These are phyloP conservation scores for Ephemerocybe angulata DNA, from an alignment of 768 basidiomycete genomes.

Conservation along the genomic window DNA sequence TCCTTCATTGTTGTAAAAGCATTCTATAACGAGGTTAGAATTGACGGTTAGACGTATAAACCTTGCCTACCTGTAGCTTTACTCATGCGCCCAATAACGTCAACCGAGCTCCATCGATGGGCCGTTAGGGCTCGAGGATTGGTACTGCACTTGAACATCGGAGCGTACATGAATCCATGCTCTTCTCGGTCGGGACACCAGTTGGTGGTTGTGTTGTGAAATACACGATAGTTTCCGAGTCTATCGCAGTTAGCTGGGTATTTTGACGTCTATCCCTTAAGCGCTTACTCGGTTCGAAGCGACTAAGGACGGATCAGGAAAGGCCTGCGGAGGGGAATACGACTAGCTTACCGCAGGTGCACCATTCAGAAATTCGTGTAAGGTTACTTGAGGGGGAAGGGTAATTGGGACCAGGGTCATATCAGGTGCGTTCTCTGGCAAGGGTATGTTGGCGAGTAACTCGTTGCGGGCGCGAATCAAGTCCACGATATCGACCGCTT, in stretches of 20 bases:
- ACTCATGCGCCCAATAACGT: slow-evolving; percentile 55
- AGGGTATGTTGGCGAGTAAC: slow-evolving; percentile 54
- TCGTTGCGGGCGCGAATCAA: slow-evolving; percentile 52
- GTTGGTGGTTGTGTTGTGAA: slow-evolving; percentile 63
- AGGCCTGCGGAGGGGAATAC: background rate
- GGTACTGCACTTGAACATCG: slow-evolving; percentile 73
- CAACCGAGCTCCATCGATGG: slow-evolving; percentile 68
- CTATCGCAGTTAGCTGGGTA: slow-evolving; percentile 30
- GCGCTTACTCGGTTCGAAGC: slow-evolving; percentile 53
- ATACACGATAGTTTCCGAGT: slow-evolving; percentile 60
- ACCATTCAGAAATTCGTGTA: slow-evolving; percentile 67
- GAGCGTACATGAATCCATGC: slow-evolving; percentile 73
- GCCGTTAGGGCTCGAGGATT: slow-evolving; percentile 75
- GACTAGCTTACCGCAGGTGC: slow-evolving; percentile 48
- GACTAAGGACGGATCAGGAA: slow-evolving; percentile 32
- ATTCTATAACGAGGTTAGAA: slow-evolving; percentile 42
- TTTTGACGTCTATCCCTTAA: background rate
- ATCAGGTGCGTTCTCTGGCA: slow-evolving; percentile 61
- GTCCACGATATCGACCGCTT: slow-evolving; percentile 21
- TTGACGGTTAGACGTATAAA: background rate
- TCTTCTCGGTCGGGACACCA: slow-evolving; percentile 85
- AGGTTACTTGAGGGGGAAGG: slow-evolving; percentile 57
- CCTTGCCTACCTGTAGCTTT: slow-evolving; percentile 53
- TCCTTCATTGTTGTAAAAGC: slow-evolving; percentile 77
- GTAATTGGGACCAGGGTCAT: slow-evolving; percentile 66